Percentiles rank a stretch among this genome's conserved stretches.
Evolutionary conservation across 345 rosid species (phyloP).

Genomic region (Brassica carinata): DNA sequence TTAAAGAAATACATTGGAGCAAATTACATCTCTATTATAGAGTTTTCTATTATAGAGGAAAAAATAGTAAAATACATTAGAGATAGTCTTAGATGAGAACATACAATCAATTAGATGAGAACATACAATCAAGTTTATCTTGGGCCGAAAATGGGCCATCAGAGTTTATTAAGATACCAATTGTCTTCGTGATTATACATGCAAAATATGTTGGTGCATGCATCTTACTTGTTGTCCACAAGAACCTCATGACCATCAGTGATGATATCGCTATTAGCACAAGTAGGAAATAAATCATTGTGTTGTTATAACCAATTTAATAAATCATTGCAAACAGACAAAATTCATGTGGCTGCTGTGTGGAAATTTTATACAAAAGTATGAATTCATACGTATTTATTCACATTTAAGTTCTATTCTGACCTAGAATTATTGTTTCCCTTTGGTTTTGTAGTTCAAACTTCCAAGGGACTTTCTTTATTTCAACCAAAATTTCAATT

Average conservation of each 20-base stretch:
- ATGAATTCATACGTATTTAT: background rate
- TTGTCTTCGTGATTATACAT: background rate
- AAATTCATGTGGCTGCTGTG: background rate
- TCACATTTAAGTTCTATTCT: background rate
- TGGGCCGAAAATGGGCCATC: background rate
- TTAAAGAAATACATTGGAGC: too few species aligned
- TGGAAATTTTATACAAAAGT: background rate
- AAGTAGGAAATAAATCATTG: background rate
- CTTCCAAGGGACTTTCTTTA: background rate
- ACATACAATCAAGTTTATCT: background rate
- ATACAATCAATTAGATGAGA: background rate
- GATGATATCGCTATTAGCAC: background rate
- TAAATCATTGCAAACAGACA: constrained; percentile 1
- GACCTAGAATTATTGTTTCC: background rate
- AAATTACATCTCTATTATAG: too few species aligned
- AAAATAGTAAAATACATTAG: too few species aligned
- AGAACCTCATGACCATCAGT: too few species aligned
- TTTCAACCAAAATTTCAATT: background rate
- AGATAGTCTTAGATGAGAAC: too few species aligned
- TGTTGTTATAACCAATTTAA: background rate
- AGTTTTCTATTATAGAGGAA: too few species aligned
- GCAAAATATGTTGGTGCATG: background rate
- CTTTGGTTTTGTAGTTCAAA: too few species aligned
- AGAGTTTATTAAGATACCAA: background rate
- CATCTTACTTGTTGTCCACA: background rate